A percentile compares a stretch with the other conserved stretches of the same genome.
Evolutionary conservation across 2,329 filamentous ascomycete genomes (phyloP).

Genomic region (Fonsecaea pugnacius): DNA sequence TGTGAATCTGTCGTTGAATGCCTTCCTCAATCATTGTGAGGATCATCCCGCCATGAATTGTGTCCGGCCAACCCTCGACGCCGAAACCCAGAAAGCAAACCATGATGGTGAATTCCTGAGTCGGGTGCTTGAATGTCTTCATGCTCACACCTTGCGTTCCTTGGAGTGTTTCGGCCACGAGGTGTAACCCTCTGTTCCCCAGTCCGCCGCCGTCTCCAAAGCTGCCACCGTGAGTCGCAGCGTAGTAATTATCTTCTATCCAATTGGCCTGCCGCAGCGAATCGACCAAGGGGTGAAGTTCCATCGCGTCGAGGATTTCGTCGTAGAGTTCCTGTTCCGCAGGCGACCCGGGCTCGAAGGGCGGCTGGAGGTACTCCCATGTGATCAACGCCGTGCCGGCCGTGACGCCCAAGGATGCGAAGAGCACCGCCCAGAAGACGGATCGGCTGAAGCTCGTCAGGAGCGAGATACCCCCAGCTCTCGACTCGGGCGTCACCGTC

Average conservation of each 20-base stretch:
- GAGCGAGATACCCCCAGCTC: constrained; percentile 19
- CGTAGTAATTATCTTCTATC: constrained; percentile 43
- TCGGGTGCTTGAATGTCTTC: constrained; percentile 66
- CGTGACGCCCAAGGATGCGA: constrained; percentile 24
- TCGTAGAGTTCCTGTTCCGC: constrained; percentile 42
- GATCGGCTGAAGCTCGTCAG: constrained; percentile 27
- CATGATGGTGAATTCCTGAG: constrained; percentile 65
- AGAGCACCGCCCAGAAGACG: constrained; percentile 30
- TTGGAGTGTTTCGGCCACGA: constrained; percentile 48
- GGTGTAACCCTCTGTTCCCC: constrained; percentile 22
- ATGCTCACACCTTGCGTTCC: constrained; percentile 47
- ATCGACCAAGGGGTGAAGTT: constrained; percentile 46
- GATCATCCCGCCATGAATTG: constrained; percentile 70
- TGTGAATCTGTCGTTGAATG: constrained; percentile 51
- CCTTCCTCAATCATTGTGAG: constrained; percentile 72
- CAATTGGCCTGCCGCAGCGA: constrained; percentile 46
- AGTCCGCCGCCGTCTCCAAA: neutral
- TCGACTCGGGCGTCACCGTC: neutral
- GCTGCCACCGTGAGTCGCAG: neutral
- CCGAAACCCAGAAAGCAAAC: constrained; percentile 67
- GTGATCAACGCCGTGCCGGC: constrained; percentile 36
- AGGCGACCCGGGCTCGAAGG: constrained; percentile 42
- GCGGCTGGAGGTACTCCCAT: constrained; percentile 38
- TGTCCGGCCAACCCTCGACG: constrained; percentile 70
- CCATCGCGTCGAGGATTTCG: constrained; percentile 41